Evolutionary conservation across 2,329 filamentous ascomycete species (phyloP).

Genomic region (Xylaria multiplex): DNA sequence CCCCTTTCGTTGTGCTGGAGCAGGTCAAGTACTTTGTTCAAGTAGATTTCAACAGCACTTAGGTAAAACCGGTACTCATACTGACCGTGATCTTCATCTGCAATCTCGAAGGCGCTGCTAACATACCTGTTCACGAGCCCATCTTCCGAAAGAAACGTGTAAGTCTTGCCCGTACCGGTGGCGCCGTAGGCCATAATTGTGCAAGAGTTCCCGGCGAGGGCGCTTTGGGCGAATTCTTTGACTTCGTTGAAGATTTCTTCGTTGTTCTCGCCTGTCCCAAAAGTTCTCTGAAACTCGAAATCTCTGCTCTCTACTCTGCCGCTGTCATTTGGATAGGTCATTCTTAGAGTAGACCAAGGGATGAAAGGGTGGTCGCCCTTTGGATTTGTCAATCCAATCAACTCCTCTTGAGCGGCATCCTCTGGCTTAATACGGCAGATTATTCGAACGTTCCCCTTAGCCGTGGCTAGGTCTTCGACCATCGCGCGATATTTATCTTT

Average conservation of each 20-base stretch:
- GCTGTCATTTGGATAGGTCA: slow-evolving; percentile 74
- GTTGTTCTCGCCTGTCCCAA: slow-evolving; percentile 79
- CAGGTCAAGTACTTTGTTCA: slow-evolving; percentile 91
- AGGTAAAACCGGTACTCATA: slow-evolving; percentile 81
- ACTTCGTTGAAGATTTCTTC: slow-evolving; percentile 91
- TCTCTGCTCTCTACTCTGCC: slow-evolving; percentile 77
- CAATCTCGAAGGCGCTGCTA: slow-evolving; percentile 75
- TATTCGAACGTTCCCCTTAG: slow-evolving; percentile 96
- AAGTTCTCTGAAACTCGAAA: slow-evolving; percentile 93
- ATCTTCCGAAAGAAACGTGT: slow-evolving; percentile 85
- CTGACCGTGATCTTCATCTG: slow-evolving; percentile 85
- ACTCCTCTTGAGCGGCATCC: slow-evolving; percentile 67
- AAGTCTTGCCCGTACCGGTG: slow-evolving; percentile 94
- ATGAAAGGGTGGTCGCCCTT: slow-evolving; percentile 56
- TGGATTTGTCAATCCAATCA: slow-evolving; percentile 33
- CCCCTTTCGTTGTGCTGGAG: slow-evolving; percentile 67
- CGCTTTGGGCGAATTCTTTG: slow-evolving; percentile 90
- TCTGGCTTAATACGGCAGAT: slow-evolving; percentile 90
- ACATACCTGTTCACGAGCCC: slow-evolving; percentile 61
- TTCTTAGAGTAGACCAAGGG: slow-evolving; percentile 86
- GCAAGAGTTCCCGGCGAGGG: slow-evolving; percentile 92
- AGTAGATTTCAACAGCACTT: slow-evolving; percentile 97
- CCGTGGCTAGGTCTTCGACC: slow-evolving; percentile 93
- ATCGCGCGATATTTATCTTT: slow-evolving; percentile 67
- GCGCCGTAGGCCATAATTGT: slow-evolving; percentile 98